Conservation (phyloP, 2,329 filamentous ascomycete genomes). For the Celoporthe dispersa region DNA sequence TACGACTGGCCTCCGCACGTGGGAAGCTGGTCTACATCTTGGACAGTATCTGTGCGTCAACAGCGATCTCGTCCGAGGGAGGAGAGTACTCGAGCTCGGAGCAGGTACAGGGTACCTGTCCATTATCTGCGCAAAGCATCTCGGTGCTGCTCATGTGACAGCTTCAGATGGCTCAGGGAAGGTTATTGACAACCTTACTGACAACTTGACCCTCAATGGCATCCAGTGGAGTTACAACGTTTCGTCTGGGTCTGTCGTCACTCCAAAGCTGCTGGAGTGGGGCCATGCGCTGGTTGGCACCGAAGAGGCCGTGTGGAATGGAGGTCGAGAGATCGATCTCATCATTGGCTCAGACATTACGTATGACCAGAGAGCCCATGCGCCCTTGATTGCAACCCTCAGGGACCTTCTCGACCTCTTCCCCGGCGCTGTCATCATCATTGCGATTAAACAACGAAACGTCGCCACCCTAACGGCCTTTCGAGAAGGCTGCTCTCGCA, state of each 20-base stretch:
- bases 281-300: slow-evolving; percentile 62
- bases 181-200: slow-evolving; percentile 69
- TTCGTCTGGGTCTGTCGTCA: slow-evolving; percentile 45
- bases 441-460: slow-evolving; percentile 74
- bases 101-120: slow-evolving; percentile 78
- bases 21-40: slow-evolving; percentile 79
- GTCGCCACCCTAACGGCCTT: slow-evolving; percentile 14
- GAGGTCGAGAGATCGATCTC: slow-evolving; percentile 57
- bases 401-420: slow-evolving; percentile 63
- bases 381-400: slow-evolving; percentile 67
- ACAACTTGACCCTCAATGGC: slow-evolving; percentile 71
- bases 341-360: slow-evolving; percentile 80
- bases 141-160: slow-evolving; percentile 62
- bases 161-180: slow-evolving; percentile 77
- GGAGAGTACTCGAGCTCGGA: slow-evolving; percentile 72
- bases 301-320: slow-evolving; percentile 59
- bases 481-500: slow-evolving; percentile 13
- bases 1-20: slow-evolving; percentile 78
- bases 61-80: slow-evolving; percentile 51
- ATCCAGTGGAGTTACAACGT: slow-evolving; percentile 48
- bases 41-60: slow-evolving; percentile 67
- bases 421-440: slow-evolving; percentile 61
- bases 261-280: slow-evolving; percentile 65
- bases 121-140: slow-evolving; percentile 71
- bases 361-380: slow-evolving; percentile 69